Evolutionary conservation across 805 yeast species (phyloP).

Genomic region (Hanseniaspora nectarophila): DNA sequence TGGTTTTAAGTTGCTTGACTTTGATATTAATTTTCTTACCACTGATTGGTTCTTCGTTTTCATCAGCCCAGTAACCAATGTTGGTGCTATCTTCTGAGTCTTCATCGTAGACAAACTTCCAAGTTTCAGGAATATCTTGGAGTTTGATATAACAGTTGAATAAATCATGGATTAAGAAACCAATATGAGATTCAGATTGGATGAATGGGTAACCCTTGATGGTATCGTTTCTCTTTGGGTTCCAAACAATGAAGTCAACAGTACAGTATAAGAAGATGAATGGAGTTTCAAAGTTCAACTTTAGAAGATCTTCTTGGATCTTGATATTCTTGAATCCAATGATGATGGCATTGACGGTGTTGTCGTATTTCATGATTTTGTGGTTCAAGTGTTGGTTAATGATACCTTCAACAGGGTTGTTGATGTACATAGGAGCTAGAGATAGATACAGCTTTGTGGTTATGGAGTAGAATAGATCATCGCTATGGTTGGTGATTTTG

Average conservation of each 20-base stretch:
- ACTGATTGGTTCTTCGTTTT: conserved; percentile 57
- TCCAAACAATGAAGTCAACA: conserved; percentile 79
- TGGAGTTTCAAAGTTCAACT: conserved; percentile 67
- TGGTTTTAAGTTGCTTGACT: conserved; percentile 56
- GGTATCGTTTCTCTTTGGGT: conserved; percentile 74
- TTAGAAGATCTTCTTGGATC: conserved; percentile 37
- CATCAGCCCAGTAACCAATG: conserved; percentile 78
- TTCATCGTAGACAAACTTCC: conserved; percentile 41
- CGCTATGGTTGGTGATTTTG: not conserved
- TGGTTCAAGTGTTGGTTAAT: conserved; percentile 83
- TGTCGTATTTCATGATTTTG: conserved; percentile 68
- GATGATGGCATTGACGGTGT: conserved; percentile 68
- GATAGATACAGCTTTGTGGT: conserved; percentile 56
- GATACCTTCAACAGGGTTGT: conserved; percentile 64
- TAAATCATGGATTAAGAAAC: conserved; percentile 79
- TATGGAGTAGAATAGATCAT: conserved; percentile 14
- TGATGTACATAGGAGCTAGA: conserved; percentile 69
- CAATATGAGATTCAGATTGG: conserved; percentile 92
- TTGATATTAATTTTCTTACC: conserved; percentile 65
- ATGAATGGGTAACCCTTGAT: conserved; percentile 80
- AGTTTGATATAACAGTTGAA: conserved; percentile 88
- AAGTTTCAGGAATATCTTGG: conserved; percentile 68
- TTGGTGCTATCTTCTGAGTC: conserved; percentile 18
- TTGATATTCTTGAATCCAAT: conserved; percentile 62
- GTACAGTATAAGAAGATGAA: conserved; percentile 79